phyloP scores from a whole-genome alignment of 2,329 filamentous ascomycete genomes.

The Xylariaceae sp. region DNA sequence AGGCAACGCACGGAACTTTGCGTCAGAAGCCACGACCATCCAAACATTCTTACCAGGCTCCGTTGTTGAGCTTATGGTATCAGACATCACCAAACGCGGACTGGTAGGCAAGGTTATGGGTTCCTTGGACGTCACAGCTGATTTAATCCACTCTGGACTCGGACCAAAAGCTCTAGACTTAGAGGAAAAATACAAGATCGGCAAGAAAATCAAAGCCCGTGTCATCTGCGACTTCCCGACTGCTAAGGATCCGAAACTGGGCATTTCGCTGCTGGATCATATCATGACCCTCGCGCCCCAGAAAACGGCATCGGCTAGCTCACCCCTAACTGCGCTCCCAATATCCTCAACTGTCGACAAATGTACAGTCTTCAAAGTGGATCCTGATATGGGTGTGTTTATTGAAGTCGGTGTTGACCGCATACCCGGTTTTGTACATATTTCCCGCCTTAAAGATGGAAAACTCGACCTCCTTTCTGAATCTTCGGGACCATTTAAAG shows the following conservation, averaged over 20 bases:
- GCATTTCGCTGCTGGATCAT: conserved; percentile 84
- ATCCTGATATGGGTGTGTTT: conserved; percentile 75
- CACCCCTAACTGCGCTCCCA: conserved; percentile 56
- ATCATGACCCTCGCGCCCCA: conserved; percentile 58
- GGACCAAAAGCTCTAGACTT: conserved; percentile 65
- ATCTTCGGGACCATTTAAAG: conserved; percentile 68
- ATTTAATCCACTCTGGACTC: conserved; percentile 80
- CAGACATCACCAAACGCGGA: conserved; percentile 68
- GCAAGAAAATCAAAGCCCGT: conserved; percentile 77
- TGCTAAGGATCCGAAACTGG: conserved; percentile 74
- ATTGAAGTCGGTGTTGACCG: conserved; percentile 62
- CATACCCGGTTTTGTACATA: conserved; percentile 84
- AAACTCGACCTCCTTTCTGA: conserved; percentile 80
- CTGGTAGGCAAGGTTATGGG: conserved; percentile 88
- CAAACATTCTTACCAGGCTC: conserved; percentile 88
- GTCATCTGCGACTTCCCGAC: conserved; percentile 83
- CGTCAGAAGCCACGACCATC: conserved; percentile 76
- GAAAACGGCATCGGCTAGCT: conserved; percentile 35
- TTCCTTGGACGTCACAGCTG: conserved; percentile 82
- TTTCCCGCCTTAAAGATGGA: conserved; percentile 84
- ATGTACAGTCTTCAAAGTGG: conserved; percentile 73
- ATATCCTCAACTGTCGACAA: conserved; percentile 72
- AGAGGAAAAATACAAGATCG: conserved; percentile 72
- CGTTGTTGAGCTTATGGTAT: conserved; percentile 77
- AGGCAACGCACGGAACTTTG: conserved; percentile 58